phyloP scores from a whole-genome alignment of 352 stramenopile genomes.

The Globisporangium okanoganense region DNA sequence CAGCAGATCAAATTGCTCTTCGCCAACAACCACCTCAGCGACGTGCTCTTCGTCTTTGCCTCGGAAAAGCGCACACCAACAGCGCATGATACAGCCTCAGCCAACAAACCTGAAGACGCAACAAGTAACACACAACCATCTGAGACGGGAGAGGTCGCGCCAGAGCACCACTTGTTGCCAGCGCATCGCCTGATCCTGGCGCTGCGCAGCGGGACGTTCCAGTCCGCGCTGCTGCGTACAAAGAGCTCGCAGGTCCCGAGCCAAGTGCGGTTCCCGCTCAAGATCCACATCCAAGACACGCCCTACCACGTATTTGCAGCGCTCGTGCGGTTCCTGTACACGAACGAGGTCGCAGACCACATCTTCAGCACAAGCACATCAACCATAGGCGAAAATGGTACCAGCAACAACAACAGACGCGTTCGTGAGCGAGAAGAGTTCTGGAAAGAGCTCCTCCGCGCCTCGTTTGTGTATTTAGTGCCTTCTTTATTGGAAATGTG shows the following conservation, averaged over 20 bases:
- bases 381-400: background rate
- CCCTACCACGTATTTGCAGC: conserved; percentile 65
- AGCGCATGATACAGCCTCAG: background rate
- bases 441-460: conserved; percentile 64
- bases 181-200: conserved; percentile 73
- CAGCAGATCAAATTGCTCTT: conserved; percentile 56
- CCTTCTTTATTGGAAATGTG: conserved; percentile 65
- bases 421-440: conserved; percentile 36
- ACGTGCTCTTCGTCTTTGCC: conserved; percentile 77
- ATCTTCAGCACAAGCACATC: background rate
- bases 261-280: conserved; percentile 74
- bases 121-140: background rate
- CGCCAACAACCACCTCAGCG: conserved; percentile 69
- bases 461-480: conserved; percentile 69
- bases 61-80: conserved; percentile 19
- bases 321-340: conserved; percentile 74
- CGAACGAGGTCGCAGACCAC: conserved; percentile 40
- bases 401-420: background rate
- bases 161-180: conserved; percentile 52
- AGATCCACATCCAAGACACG: conserved; percentile 83
- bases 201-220: conserved; percentile 71
- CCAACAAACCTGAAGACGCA: background rate
- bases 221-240: conserved; percentile 48
- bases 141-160: background rate
- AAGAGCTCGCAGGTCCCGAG: conserved; percentile 65